These are phyloP conservation scores for Fomitopsis betulina DNA, from an alignment of 1,284 basidiomycete genomes.

Conservation along the genomic window DNA sequence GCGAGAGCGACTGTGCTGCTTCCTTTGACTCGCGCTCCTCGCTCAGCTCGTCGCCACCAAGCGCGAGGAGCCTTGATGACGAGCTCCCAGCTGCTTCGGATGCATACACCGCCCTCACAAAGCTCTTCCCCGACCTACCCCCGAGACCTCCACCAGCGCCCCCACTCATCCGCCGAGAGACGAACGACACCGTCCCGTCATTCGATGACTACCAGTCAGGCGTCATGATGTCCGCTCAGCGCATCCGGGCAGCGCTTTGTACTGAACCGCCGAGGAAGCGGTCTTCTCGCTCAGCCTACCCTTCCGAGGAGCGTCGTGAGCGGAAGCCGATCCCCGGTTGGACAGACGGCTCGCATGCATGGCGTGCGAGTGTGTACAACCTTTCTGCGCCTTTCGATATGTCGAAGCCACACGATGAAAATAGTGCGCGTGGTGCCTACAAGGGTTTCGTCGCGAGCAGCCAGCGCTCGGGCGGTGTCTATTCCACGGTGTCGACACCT, in stretches of 20 bases:
- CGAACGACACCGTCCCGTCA: constrained; percentile 25
- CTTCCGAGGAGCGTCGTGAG: constrained; percentile 12
- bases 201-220: constrained; percentile 45
- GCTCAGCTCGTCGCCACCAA: constrained; percentile 22
- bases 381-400: constrained; percentile 32
- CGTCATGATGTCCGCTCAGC: constrained; percentile 63
- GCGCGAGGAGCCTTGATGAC: constrained; percentile 23
- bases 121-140: constrained; percentile 46
- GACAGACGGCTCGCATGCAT: constrained; percentile 62
- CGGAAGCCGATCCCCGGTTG: constrained; percentile 55
- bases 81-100: constrained; percentile 23
- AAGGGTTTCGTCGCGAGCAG: constrained; percentile 44
- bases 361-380: constrained; percentile 57
- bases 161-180: constrained; percentile 25
- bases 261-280: constrained; percentile 32
- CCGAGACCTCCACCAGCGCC: constrained; percentile 47
- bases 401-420: constrained; percentile 19
- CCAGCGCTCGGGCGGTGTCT: constrained; percentile 43
- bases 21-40: constrained; percentile 36
- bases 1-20: constrained; percentile 37
- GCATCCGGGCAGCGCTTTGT: constrained; percentile 47
- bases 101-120: constrained; percentile 46
- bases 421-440: constrained; percentile 30
- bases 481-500: constrained; percentile 37
- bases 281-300: constrained; percentile 14